These are phyloP conservation scores for Candida freyschussii DNA, from an alignment of 1,139 yeast species.

Conservation along the genomic window DNA sequence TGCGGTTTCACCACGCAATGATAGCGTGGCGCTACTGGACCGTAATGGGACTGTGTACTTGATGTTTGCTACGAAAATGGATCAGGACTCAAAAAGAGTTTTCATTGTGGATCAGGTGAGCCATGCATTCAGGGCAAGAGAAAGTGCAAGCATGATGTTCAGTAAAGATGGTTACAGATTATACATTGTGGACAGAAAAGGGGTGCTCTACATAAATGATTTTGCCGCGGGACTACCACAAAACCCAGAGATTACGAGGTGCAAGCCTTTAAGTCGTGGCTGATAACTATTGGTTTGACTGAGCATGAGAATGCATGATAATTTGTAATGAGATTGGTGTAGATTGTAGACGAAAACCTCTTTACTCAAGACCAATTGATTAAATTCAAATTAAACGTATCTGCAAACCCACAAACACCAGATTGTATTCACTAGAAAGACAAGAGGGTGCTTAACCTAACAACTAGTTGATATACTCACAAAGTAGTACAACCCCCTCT, in stretches of 20 bases:
- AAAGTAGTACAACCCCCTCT: too few species aligned
- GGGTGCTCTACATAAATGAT: conserved; percentile 72
- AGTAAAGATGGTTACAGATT: conserved; percentile 79
- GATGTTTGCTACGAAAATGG: conserved; percentile 57
- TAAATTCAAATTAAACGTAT: too few species aligned
- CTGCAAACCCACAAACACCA: too few species aligned
- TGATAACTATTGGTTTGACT: too few species aligned
- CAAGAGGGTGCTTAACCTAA: too few species aligned
- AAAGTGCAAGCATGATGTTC: conserved; percentile 72
- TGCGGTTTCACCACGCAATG: conserved; percentile 80
- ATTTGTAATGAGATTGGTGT: too few species aligned
- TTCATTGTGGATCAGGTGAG: conserved; percentile 76
- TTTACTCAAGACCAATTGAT: too few species aligned
- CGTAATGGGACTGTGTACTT: conserved; percentile 72
- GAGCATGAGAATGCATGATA: too few species aligned
- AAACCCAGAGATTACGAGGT: conserved; percentile 21
- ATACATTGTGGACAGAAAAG: conserved; percentile 75
- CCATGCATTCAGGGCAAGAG: conserved; percentile 60
- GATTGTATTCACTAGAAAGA: too few species aligned
- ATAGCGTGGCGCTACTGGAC: conserved; percentile 75
- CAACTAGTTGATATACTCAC: too few species aligned
- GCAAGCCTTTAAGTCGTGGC: conserved; percentile 12
- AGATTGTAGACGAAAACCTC: too few species aligned
- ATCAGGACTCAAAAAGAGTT: conserved; percentile 51
- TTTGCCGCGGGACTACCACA: conserved; percentile 69